Base-by-base conservation (phyloP, 106 monocot species). In the Apostasia ramifera region DNA sequence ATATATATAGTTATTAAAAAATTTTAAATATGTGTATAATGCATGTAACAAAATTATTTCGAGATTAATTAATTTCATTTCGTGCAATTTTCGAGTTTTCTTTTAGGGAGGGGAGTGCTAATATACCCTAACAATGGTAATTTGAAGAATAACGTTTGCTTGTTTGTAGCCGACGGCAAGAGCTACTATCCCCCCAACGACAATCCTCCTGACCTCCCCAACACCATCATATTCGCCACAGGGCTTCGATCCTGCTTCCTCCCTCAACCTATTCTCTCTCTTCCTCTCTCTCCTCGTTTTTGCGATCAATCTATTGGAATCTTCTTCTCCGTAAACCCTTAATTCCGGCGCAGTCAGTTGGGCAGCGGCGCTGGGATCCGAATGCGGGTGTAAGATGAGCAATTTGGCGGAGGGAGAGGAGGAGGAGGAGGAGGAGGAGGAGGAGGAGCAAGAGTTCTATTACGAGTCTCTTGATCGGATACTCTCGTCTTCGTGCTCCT, bases 401-500 rank as follows among this genome's bases (percentile, higher is more conserved):
- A 71, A 68, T 8, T 68, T 58, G 61, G 70, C 58, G 11, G 74
- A 71, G 57, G 76, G 78, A 6, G 83, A 82, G 42, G 85, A 81
- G 43, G 76, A 73, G 3, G 81, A 83, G 11, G 85, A 88, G 60
- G 75, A 79, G 67, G 26, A 26, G 26, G 26, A 26, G 26, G 26
- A 26, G 26, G 26, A 26, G 26, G 26, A 26, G 26, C 26, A 26
- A 26, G 26, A 26, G 26, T 26, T 26, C 26, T 86, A 81, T 74
- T 80, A 78, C 53, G 95, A 95, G 80, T 89, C 95, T 12, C 72
- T 97, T 50, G 89, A 95, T 54, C 84, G 82, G 48, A 88, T 84
- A 64, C 69, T 91, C 47, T 80, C 95, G 39, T 95, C 95, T 26
- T 84, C 84, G n/a, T 84, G 83, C 77, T 94, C 94, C 68, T 92